Evolutionary conservation across 352 stramenopile species (phyloP), one percentile per base, ranked within the genome.

Genomic region (Globisporangium lucens): DNA sequence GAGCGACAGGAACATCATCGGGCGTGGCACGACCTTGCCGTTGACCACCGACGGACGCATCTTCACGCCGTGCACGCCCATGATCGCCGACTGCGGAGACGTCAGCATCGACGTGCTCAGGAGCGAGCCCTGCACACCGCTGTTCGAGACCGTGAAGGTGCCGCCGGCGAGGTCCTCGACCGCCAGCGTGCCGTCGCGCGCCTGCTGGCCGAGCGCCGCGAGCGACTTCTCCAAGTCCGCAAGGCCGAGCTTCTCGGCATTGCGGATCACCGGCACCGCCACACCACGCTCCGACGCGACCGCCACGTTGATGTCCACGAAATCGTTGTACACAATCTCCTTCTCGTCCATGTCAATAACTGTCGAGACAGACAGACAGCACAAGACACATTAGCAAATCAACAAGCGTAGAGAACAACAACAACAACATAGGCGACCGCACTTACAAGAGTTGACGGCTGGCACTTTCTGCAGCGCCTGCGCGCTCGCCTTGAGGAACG

Each of bases 1-100:
- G 55, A 99, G 87, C 55, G 98, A 98, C 53, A 99, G 82, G 75
- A 99, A 99, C 98, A 99, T 99, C 97, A 99, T 99, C n/a, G 98
- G 98, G 61, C 97, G 80, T 20, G 97, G 87, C 63, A 99, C 94
- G 52, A 99, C 84, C 76, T 99, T 88, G 60, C 98, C 98, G 65
- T 87, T 84, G 24, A 88, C 72, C 38, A 99, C 89, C 4, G 97
- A 89, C 41, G 97, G 85, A 67, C 97, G 87, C 90, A 98, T 98
- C 82, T 99, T 99, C 41, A 98, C 98, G 47, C 95, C 96, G 78
- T 99, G 98, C 86, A 99, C 98, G 65, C 97, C 96, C 43, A 99
- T 89, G 76, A 99, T 98, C 56, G 98, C 98, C 64, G 89, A 98
- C 75, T 99, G 98, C 41, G 98, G 98, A 24, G 94, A 89, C 77